Base-by-base conservation (phyloP, 768 basidiomycete genomes). In the Rhizopogon salebrosus region DNA sequence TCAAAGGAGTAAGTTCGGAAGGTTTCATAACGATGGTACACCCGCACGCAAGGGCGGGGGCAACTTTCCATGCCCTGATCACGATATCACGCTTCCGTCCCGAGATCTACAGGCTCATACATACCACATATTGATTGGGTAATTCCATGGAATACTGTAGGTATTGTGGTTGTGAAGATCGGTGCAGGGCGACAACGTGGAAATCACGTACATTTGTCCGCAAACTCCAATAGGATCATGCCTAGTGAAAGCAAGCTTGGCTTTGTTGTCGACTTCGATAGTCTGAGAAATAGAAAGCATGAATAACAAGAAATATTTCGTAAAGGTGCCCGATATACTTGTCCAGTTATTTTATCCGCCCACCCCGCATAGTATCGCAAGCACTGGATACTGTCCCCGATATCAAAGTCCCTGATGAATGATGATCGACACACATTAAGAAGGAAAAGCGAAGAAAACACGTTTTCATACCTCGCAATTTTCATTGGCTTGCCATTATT, bases 1-100 rank as follows among this genome's bases (percentile, higher is more conserved):
- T 89, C 45, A 94, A 74, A 10, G 91, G 90, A 1, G 88, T 91
- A 50, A 92, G 65, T 68, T 95, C 92, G 13, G 89, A 93, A 2
- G 94, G 92, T 68, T 97, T 98, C 85, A 98, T 89, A 61, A 98
- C 87, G 63, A 95, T 86, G 22, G 91, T 92, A 71, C 92, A 95
- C 34, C 95, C 93, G 50, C 83, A 82, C 7, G 94, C 92, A 52
- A 98, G 80, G 13, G 94, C 92, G 8, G 93, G 95, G 9, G 89
- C 93, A 41, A 95, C 82, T 71, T 98, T 97, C 93, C 93, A 95
- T 24, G 85, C 72, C 83, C 85, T 87, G 50, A 34, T 31, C 24
- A 26, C 18, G 51, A 46, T 58, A 27, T 37, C 26, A 49, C 51
- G 37, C 26, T 20, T 27, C 48, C 7, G 41, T 51, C 29, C 37